Conservation (phyloP, 495 filamentous ascomycete genomes). For the Penicillium bialowiezense region DNA sequence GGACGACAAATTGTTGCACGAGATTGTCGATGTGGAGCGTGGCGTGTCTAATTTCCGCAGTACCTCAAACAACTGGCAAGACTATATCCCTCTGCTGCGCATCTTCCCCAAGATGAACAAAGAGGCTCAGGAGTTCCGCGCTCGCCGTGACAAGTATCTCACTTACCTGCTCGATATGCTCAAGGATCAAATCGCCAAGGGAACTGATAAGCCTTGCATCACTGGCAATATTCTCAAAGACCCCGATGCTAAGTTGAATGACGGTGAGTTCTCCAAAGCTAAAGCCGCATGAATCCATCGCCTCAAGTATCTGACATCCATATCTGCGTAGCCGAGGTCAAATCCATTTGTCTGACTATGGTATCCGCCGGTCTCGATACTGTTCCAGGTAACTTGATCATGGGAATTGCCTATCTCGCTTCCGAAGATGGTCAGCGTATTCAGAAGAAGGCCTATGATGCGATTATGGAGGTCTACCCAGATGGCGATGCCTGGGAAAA, state of each 20-base stretch:
- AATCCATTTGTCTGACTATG: constrained; percentile 74
- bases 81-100: constrained; percentile 64
- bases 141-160: constrained; percentile 55
- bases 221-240: constrained; percentile 68
- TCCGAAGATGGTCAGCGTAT: constrained; percentile 58
- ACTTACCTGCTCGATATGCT: constrained; percentile 57
- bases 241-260: constrained; percentile 58
- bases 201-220: constrained; percentile 68
- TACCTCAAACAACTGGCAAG: constrained; percentile 69
- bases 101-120: constrained; percentile 53
- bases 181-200: constrained; percentile 56
- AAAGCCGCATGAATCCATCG: no score
- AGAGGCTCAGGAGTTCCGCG: constrained; percentile 53
- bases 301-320: constrained; percentile 1
- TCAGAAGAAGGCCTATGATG: constrained; percentile 59
- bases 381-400: constrained; percentile 65
- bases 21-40: constrained; percentile 63
- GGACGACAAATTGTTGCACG: constrained; percentile 55
- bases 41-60: constrained; percentile 62
- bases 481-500: constrained; percentile 62
- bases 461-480: constrained; percentile 64
- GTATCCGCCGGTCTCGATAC: constrained; percentile 71
- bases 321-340: constrained; percentile 54
- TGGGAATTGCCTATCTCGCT: constrained; percentile 70
- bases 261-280: constrained; percentile 38